Evolutionary conservation across 2,329 filamentous ascomycete species (phyloP).

Genomic region (Alternaria gaisen): DNA sequence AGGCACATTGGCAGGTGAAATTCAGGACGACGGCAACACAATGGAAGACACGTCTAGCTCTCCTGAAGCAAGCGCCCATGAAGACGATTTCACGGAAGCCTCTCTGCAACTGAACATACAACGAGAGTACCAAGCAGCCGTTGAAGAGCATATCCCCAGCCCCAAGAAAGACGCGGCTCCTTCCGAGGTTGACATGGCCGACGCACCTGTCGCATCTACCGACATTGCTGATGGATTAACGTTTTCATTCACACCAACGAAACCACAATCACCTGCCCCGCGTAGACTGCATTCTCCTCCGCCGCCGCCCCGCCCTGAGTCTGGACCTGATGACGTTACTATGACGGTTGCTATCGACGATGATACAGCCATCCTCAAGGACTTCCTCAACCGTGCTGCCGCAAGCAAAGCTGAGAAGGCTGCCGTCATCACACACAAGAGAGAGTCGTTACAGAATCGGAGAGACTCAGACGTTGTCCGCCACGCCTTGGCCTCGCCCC

Average conservation of each 20-base stretch:
- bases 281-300: conserved; percentile 41
- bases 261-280: conserved; percentile 23
- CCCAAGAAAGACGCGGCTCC: not conserved
- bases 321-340: conserved; percentile 39
- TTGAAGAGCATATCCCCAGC: not conserved
- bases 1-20: not conserved
- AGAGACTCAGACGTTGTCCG: conserved; percentile 59
- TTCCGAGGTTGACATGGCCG: not conserved
- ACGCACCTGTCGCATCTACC: not conserved
- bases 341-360: conserved; percentile 53
- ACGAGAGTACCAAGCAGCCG: conserved; percentile 26
- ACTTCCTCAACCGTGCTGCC: conserved; percentile 60
- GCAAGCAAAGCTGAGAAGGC: conserved; percentile 55
- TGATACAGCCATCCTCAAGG: conserved; percentile 60
- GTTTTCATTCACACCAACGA: conserved; percentile 29
- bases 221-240: conserved; percentile 47
- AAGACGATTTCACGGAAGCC: conserved; percentile 43
- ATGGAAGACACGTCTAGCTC: not conserved
- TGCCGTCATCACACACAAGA: conserved; percentile 44
- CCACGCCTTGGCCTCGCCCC: conserved; percentile 57
- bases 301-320: conserved; percentile 34
- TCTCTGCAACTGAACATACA: conserved; percentile 43
- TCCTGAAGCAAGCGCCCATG: not conserved
- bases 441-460: conserved; percentile 56
- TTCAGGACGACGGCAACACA: not conserved